Conservation (phyloP, 805 yeast species). For the Hanseniaspora pseudoguilliermondii region DNA sequence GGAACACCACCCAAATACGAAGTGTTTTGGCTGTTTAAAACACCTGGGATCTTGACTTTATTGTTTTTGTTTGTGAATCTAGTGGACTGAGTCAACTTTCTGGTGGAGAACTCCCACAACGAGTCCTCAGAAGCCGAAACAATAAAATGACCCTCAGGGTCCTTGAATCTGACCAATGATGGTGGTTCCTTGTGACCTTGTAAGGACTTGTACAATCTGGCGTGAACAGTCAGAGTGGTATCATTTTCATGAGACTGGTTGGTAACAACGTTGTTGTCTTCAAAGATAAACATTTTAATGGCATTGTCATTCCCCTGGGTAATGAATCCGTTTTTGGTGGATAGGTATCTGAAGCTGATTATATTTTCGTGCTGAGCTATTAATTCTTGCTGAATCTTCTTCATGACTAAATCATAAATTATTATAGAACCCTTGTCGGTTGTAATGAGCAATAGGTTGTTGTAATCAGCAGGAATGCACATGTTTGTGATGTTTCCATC, state of each 20-base stretch:
- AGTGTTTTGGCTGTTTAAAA: conserved; percentile 43
- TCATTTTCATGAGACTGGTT: conserved; percentile 29
- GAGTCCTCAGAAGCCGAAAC: conserved; percentile 82
- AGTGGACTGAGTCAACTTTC: conserved; percentile 94
- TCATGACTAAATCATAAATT: conserved; percentile 5
- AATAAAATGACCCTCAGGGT: conserved; percentile 67
- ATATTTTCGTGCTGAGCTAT: conserved; percentile 90
- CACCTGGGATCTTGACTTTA: conserved; percentile 46
- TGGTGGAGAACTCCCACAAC: conserved; percentile 80
- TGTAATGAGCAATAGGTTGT: conserved; percentile 6
- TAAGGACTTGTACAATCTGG: conserved; percentile 78
- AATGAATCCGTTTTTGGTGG: conserved; percentile 83
- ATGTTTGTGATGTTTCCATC: conserved; percentile 16
- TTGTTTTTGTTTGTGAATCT: conserved; percentile 44
- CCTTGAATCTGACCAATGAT: conserved; percentile 58
- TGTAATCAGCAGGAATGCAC: conserved; percentile 7
- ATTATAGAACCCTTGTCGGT: conserved; percentile 8
- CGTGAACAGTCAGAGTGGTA: conserved; percentile 48
- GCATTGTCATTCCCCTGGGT: conserved; percentile 87
- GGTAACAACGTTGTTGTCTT: conserved; percentile 32
- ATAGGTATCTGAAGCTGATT: conserved; percentile 56
- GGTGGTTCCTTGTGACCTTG: conserved; percentile 98
- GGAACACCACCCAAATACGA: conserved; percentile 32
- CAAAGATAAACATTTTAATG: conserved; percentile 82
- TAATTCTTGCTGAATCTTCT: conserved; percentile 13